Percentiles rank a stretch among this genome's conserved stretches.
Conservation (phyloP, 257 asterid genomes). For the Solanum etuberosum region DNA sequence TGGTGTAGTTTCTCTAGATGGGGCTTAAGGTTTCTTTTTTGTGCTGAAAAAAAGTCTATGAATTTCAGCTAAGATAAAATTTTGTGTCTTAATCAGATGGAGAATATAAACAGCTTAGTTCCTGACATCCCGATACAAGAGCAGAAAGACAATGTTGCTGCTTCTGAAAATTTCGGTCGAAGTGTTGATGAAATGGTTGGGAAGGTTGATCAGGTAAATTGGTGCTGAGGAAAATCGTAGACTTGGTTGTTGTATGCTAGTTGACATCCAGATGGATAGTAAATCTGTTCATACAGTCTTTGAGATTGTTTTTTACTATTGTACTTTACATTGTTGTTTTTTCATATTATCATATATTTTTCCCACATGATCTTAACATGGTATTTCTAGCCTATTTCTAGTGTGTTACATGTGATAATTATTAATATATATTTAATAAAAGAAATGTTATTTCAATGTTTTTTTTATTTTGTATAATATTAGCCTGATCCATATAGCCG, state of each 20-base stretch:
- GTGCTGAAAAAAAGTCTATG: neutral
- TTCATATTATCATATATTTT: neutral
- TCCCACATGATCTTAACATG: neutral
- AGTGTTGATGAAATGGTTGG: conserved; percentile 29
- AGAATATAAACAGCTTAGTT: neutral
- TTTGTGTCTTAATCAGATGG: conserved; percentile 1
- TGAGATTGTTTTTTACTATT: neutral
- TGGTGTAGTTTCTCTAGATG: neutral
- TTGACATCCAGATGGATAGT: neutral
- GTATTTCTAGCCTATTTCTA: neutral
- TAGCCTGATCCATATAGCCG: neutral
- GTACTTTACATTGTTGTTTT: neutral
- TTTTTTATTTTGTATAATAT: neutral
- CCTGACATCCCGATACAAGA: conserved; percentile 1
- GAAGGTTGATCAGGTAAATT: conserved; percentile 42
- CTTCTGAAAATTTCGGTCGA: conserved; percentile 29
- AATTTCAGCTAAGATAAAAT: neutral
- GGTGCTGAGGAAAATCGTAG: neutral
- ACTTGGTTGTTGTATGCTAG: neutral
- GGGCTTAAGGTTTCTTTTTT: neutral
- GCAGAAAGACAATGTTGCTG: neutral
- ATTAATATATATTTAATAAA: neutral
- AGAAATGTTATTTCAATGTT: neutral
- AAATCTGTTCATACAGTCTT: neutral
- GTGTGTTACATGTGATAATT: neutral